These are phyloP conservation scores for Acacia pycnantha DNA, from an alignment of 331 rosid species.

Conservation along the genomic window DNA sequence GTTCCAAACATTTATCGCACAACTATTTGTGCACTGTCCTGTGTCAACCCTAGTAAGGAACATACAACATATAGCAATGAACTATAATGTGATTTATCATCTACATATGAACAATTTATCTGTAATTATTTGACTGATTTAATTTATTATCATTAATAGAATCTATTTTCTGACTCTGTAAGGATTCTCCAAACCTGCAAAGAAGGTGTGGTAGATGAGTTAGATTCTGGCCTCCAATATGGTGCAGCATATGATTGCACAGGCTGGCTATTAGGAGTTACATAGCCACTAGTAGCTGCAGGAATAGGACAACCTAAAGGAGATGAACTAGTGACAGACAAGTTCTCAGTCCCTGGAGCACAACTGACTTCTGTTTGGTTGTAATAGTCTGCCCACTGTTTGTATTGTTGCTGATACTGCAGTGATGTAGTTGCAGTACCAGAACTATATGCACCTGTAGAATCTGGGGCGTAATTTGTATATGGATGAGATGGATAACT, in stretches of 20 bases:
- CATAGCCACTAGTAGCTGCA: slow-evolving; percentile 55
- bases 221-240: slow-evolving; percentile 81
- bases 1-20: not conserved
- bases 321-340: slow-evolving; percentile 63
- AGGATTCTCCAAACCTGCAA: slow-evolving; percentile 81
- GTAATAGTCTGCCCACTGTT: slow-evolving; percentile 93
- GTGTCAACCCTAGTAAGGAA: not conserved
- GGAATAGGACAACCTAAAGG: slow-evolving; percentile 56
- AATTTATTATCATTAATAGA: slow-evolving; percentile 10
- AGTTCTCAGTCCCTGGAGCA: slow-evolving; percentile 98
- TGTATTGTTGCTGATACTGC: slow-evolving; percentile 81
- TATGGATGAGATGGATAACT: slow-evolving; percentile 75
- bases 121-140: not conserved
- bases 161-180: slow-evolving; percentile 23
- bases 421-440: slow-evolving; percentile 52
- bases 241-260: slow-evolving; percentile 56
- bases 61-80: not conserved
- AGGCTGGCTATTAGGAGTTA: slow-evolving; percentile 58
- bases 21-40: not conserved
- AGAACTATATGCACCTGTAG: slow-evolving; percentile 66
- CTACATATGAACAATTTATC: slow-evolving; percentile 6
- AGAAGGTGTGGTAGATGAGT: slow-evolving; percentile 60
- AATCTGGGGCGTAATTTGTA: slow-evolving; percentile 67
- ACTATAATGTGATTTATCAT: slow-evolving; percentile 13
- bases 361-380: slow-evolving; percentile 95